Evolutionary conservation across 345 rosid species (phyloP).

Genomic region (Bruguiera sexangula): DNA sequence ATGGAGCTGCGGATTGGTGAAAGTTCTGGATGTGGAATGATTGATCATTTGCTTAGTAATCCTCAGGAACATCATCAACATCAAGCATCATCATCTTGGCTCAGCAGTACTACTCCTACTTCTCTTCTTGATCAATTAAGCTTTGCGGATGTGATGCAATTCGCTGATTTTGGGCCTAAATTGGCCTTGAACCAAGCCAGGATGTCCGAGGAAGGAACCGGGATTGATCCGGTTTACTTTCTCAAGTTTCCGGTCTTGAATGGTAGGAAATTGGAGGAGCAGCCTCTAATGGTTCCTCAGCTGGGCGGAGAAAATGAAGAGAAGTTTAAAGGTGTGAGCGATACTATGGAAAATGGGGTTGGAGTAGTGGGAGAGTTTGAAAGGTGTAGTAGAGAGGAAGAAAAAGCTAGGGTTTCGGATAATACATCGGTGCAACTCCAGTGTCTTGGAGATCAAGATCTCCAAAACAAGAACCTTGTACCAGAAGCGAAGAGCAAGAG

Average conservation of each 20-base stretch:
- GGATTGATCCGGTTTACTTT: conserved; percentile 77
- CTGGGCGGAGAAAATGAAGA: conserved; percentile 24
- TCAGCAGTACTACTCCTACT: conserved; percentile 33
- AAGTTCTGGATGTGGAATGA: conserved; percentile 38
- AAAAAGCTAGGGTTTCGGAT: conserved; percentile 49
- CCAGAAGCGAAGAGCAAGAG: conserved; percentile 62
- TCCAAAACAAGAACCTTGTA: conserved; percentile 23
- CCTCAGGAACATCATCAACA: conserved; percentile 42
- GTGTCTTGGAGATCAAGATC: conserved; percentile 38
- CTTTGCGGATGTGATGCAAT: conserved; percentile 88
- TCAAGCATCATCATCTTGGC: conserved; percentile 28
- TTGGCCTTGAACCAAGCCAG: conserved; percentile 57
- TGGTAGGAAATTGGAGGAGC: conserved; percentile 34
- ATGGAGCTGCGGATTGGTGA: conserved; percentile 31
- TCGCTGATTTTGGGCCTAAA: conserved; percentile 83
- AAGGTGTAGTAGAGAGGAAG: conserved; percentile 30
- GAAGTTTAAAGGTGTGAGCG: conserved; percentile 11
- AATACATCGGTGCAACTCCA: conserved; percentile 51
- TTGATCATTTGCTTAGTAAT: conserved; percentile 57
- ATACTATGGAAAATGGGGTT: conserved; percentile 7
- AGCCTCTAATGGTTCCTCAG: conserved; percentile 32
- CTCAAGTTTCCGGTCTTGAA: conserved; percentile 83
- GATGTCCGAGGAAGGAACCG: conserved; percentile 54
- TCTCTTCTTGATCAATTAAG: conserved; percentile 64
- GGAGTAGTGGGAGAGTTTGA: conserved; percentile 19